Base-by-base conservation (phyloP, 2,329 filamentous ascomycete genomes). In the Phialophora chinensis region DNA sequence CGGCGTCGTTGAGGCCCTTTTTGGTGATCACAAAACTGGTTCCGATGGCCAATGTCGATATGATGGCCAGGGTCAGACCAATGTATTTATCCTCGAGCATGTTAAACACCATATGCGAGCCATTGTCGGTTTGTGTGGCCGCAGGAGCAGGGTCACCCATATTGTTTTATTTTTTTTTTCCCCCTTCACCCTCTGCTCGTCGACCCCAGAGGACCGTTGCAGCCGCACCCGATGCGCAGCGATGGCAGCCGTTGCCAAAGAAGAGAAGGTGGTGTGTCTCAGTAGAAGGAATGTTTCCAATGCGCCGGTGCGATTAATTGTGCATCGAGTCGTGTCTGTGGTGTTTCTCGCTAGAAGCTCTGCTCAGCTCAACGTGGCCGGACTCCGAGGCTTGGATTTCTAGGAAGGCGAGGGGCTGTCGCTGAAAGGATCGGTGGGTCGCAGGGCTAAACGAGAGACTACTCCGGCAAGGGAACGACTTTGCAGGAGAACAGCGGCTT, bases 1-100 rank as follows among this genome's bases (percentile, higher is more conserved):
- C 92, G 70, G 93, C 92, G 79, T 97, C 91, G 79, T 93, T 92
- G 73, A 99, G 86, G 72, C 94, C 94, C 90, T 97, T 98, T 83
- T 99, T 99, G 56, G 96, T 99, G 75, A 99, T 97, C 73, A 99
- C 94, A 79, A 99, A 99, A 86, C 93, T 97, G 60, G 92, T 93
- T 76, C 93, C 92, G 66, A 83, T 83, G 56, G 79, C 80, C 76
- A 82, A 76, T 56, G 81, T 82, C n/a, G 80, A 82, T 55, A 78
- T 66, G 65, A 83, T 80, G 75, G 81, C 81, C 72, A 83, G 71
- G 60, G 78, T 74, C 61, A 83, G 76, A 65, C 81, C 81, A 67
- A 82, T 76, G 74, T 82, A 83, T 75, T 80, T 83, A 50, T 73
- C 71, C 66, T 73, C 68, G 31, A 73, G 49, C 68, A 66, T 66